Conservation (phyloP, 331 rosid species). For the Malus hybrid region DNA sequence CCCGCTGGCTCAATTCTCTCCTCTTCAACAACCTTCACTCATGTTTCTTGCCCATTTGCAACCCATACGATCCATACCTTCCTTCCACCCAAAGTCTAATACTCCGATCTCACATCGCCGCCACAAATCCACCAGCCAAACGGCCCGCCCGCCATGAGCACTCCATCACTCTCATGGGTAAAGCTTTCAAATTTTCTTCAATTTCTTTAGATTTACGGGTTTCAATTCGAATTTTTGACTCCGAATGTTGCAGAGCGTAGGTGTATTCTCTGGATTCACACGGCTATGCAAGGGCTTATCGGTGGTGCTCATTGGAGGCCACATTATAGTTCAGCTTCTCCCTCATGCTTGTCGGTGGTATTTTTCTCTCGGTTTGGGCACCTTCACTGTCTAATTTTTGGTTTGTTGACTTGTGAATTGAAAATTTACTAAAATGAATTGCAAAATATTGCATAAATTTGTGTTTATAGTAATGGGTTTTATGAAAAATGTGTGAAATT, state of each 20-base stretch:
- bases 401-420: not conserved
- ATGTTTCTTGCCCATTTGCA: too few relatives aligned
- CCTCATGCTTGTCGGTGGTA: conserved; percentile 80
- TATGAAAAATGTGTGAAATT: too few relatives aligned
- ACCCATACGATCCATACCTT: too few relatives aligned
- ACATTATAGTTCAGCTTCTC: conserved; percentile 61
- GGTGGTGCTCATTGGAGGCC: conserved; percentile 48
- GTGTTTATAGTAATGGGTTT: not conserved
- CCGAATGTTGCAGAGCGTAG: conserved; percentile 29
- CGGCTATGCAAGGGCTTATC: conserved; percentile 77
- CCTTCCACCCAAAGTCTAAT: not conserved
- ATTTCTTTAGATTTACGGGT: not conserved
- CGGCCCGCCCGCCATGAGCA: conserved; percentile 37
- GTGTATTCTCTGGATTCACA: conserved; percentile 57
- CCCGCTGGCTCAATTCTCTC: too few relatives aligned
- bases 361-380: not conserved
- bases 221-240: not conserved
- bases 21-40: too few relatives aligned
- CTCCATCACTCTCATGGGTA: conserved; percentile 50
- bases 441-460: not conserved
- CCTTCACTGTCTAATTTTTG: not conserved
- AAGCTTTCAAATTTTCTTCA: not conserved
- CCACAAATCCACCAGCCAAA: conserved; percentile 1
- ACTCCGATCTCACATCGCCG: not conserved
- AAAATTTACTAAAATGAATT: not conserved